A percentile compares a stretch with the other conserved stretches of the same genome.
phyloP scores from a whole-genome alignment of 257 asterid genomes.

The Coffea eugenioides region DNA sequence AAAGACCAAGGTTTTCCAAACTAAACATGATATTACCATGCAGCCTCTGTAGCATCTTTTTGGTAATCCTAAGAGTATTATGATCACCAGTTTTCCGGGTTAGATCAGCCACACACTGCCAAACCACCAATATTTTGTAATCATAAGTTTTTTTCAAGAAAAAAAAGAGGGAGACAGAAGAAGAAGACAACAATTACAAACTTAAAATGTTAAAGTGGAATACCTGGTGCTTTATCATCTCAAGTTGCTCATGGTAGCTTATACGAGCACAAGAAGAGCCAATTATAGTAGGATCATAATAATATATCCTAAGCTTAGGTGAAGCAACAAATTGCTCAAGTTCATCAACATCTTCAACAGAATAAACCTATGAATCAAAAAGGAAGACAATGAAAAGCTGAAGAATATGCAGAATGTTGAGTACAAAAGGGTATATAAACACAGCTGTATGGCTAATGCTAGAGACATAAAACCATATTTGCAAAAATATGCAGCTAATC shows the following conservation, averaged over 20 bases:
- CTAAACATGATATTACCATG: constrained; percentile 70
- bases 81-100: constrained; percentile 49
- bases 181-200: constrained; percentile 12
- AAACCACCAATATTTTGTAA: constrained; percentile 25
- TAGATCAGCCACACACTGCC: constrained; percentile 57
- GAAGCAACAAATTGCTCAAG: constrained; percentile 64
- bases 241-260: constrained; percentile 53
- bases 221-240: constrained; percentile 81
- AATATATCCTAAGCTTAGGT: constrained; percentile 69
- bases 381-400: constrained; percentile 15
- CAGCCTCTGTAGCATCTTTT: constrained; percentile 58
- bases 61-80: constrained; percentile 45
- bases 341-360: constrained; percentile 74
- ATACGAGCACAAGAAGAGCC: constrained; percentile 30
- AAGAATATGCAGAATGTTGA: neutral
- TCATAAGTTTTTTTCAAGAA: constrained; percentile 3
- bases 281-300: constrained; percentile 47
- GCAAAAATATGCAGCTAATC: neutral
- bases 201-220: constrained; percentile 21
- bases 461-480: neutral
- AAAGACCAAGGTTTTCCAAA: constrained; percentile 77
- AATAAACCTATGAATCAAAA: constrained; percentile 54
- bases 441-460: neutral
- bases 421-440: neutral
- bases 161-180: too few species aligned